Evolutionary conservation across 1,284 basidiomycete genomes (phyloP).

Genomic region (Lentinus polychrous): DNA sequence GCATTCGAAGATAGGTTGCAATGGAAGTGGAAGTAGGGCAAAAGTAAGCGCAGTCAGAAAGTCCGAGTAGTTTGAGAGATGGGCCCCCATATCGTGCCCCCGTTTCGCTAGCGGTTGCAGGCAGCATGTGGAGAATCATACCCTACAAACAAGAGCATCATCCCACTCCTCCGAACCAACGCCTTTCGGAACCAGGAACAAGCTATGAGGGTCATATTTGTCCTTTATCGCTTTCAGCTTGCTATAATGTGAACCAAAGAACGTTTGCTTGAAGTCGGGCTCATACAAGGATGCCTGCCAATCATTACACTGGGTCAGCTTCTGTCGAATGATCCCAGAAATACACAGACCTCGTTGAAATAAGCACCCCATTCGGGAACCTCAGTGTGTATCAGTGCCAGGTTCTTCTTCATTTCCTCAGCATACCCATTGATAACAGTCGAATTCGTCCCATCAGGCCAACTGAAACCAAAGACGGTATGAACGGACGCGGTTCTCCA

Average conservation of each 20-base stretch:
- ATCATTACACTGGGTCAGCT: background rate
- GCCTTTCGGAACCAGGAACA: slow-evolving; percentile 37
- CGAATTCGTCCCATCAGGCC: slow-evolving; percentile 26
- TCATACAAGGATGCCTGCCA: slow-evolving; percentile 34
- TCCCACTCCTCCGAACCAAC: slow-evolving; percentile 37
- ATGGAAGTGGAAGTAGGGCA: too few relatives aligned
- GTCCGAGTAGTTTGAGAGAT: too few relatives aligned
- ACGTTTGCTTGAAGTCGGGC: slow-evolving; percentile 29
- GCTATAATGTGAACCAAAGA: slow-evolving; percentile 38
- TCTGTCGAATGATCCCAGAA: background rate
- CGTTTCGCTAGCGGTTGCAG: too few relatives aligned
- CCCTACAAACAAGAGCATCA: slow-evolving; percentile 17
- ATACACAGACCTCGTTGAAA: slow-evolving; percentile 35
- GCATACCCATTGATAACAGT: slow-evolving; percentile 22
- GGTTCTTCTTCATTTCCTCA: slow-evolving; percentile 20
- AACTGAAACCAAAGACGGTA: slow-evolving; percentile 17
- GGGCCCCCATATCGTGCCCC: too few relatives aligned
- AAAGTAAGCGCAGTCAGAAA: too few relatives aligned
- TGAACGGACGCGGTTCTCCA: slow-evolving; percentile 34
- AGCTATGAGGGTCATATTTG: slow-evolving; percentile 33
- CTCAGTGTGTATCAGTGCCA: slow-evolving; percentile 18
- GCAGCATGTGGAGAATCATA: too few relatives aligned
- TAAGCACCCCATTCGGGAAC: slow-evolving; percentile 30
- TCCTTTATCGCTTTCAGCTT: slow-evolving; percentile 34
- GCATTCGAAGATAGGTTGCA: too few relatives aligned